Conservation (phyloP, 2,329 filamentous ascomycete genomes). For the Pezizomycotina sp. region DNA sequence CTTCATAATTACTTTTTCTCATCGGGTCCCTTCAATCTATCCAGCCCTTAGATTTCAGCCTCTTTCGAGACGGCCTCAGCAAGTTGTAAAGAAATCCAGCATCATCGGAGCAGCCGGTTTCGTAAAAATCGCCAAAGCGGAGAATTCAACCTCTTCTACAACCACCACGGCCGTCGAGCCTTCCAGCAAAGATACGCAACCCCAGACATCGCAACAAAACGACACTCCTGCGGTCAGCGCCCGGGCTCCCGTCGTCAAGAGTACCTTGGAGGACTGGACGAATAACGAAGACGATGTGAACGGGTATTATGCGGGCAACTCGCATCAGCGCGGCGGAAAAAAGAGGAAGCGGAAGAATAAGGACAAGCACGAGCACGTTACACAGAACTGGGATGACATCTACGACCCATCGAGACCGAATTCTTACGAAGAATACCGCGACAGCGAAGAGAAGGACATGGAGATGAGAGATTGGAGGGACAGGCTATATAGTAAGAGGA, state of each 20-base stretch:
- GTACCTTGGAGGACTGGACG: slow-evolving; percentile 65
- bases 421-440: slow-evolving; percentile 66
- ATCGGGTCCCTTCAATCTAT: slow-evolving; percentile 6
- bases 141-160: no score
- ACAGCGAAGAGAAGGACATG: slow-evolving; percentile 65
- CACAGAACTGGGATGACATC: slow-evolving; percentile 76
- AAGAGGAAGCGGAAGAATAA: slow-evolving; percentile 54
- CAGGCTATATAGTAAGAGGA: slow-evolving; percentile 49
- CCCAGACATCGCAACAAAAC: slow-evolving; percentile 6
- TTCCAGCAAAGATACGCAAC: no score
- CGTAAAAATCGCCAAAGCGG: slow-evolving; percentile 11
- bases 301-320: slow-evolving; percentile 46
- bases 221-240: slow-evolving; percentile 17
- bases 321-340: slow-evolving; percentile 53
- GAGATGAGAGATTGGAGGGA: slow-evolving; percentile 78
- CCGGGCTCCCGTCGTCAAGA: slow-evolving; percentile 40
- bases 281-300: slow-evolving; percentile 55
- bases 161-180: no score
- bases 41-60: slow-evolving; percentile 20
- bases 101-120: no score
- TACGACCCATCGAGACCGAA: slow-evolving; percentile 75
- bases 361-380: slow-evolving; percentile 49
- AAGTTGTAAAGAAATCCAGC: slow-evolving; percentile 7
- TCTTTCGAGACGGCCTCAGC: slow-evolving; percentile 14
- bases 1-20: no score